A percentile compares a stretch with the other conserved stretches of the same genome.
These are phyloP conservation scores for Cryptococcus hybrid DNA, from an alignment of 1,284 basidiomycete genomes.

Conservation along the genomic window DNA sequence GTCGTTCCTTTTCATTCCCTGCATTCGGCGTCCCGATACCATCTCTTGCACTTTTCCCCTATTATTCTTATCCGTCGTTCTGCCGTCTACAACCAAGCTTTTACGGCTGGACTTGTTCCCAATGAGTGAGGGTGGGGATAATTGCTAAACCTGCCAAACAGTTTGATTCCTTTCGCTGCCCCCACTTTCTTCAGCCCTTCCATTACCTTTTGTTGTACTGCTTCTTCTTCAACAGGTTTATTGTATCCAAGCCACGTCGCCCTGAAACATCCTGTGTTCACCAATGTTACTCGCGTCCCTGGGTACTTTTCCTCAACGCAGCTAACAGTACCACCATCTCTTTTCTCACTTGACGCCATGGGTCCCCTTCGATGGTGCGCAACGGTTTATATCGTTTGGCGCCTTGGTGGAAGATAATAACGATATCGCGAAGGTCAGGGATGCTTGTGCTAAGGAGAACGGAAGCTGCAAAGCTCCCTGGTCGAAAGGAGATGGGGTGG, in stretches of 20 bases:
- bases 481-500: neutral
- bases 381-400: neutral
- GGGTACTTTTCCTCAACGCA: neutral
- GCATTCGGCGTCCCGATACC: neutral
- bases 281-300: neutral
- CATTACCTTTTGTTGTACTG: neutral
- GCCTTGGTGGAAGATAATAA: neutral
- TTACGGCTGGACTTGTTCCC: too few relatives aligned
- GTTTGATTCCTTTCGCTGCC: neutral
- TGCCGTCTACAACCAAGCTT: too few relatives aligned
- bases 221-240: neutral
- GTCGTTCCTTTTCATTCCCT: constrained; percentile 1
- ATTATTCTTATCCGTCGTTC: too few relatives aligned
- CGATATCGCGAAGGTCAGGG: neutral
- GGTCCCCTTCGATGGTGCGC: neutral
- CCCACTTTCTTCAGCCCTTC: neutral
- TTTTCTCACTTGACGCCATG: neutral
- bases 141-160: neutral
- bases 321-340: neutral
- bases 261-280: constrained; percentile 1
- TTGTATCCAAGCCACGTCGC: neutral
- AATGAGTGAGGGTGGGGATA: neutral
- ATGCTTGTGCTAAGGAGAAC: neutral
- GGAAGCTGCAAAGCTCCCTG: neutral
- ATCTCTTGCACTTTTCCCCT: too few relatives aligned